Percentiles rank a stretch among this genome's conserved stretches.
Conservation (phyloP, 176 grass and related monocot genomes). For the Chrysopogon serrulatus region DNA sequence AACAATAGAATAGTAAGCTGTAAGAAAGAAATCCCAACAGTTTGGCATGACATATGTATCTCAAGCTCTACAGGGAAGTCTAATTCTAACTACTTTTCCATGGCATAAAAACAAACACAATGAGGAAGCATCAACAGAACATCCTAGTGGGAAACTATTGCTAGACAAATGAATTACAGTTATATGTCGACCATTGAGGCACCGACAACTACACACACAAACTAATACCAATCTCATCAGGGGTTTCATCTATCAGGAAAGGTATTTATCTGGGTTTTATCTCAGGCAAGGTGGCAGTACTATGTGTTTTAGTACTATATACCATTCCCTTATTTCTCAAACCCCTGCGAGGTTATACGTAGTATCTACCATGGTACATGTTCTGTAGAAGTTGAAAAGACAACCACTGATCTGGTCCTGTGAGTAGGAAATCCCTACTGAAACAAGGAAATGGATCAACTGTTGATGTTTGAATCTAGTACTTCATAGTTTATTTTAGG, state of each 20-base stretch:
- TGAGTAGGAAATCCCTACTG: background rate
- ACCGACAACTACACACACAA: background rate
- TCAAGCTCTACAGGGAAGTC: background rate
- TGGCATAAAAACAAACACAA: constrained; percentile 16
- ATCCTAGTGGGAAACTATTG: background rate
- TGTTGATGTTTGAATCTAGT: background rate
- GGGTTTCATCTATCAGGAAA: background rate
- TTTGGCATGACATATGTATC: background rate
- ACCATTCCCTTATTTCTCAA: background rate
- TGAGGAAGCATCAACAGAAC: background rate
- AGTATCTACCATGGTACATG: background rate
- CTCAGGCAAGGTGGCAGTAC: background rate
- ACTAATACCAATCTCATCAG: background rate
- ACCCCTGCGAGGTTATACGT: background rate
- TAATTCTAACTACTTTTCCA: background rate
- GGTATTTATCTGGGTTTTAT: background rate
- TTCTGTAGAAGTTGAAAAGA: background rate
- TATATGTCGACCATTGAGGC: background rate
- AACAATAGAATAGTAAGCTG: background rate
- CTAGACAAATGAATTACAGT: background rate
- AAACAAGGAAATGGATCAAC: background rate
- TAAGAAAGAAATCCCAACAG: background rate
- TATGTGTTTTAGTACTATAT: background rate
- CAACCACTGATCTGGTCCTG: background rate
- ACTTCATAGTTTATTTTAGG: background rate